Base-by-base conservation (phyloP, 1,284 basidiomycete species). In the Cutaneotrichosporon cutaneum region DNA sequence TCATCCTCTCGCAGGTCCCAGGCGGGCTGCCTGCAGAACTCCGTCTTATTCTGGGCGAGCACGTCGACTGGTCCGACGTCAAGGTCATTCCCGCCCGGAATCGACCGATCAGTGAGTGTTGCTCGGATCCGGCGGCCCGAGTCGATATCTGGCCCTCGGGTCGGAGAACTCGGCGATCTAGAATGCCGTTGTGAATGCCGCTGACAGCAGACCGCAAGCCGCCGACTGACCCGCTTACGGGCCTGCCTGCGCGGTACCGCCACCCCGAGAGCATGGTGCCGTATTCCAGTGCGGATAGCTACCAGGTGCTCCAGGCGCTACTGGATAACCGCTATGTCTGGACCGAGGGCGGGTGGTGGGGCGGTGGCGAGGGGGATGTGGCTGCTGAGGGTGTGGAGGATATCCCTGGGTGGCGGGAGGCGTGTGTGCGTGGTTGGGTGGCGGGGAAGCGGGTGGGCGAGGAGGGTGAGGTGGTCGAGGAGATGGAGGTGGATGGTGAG, bases 191-290 rank as follows among this genome's bases (percentile, higher is more conserved):
- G n/a, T n/a, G 39, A 36, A 36, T 35, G 58, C n/a, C n/a, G n/a
- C 69, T 67, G 54, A 67, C 56, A 32, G 0, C 63, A 76, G 75
- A 71, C 57, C 71, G 75, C 14, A 67, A 68, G 27, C 69, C 66
- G 35, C 74, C 75, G 3, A 68, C 75, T 22, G 83, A 82, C 63
- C 81, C 81, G 1, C 73, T 83, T 54, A 82, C 82, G 0, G 82
- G 82, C 14, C 70, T 77, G 6, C 74, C 77, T 0, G 82, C 82
- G 0, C 68, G 71, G 24, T 84, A 84, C 69, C 74, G 77, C 33
- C 82, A 83, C 65, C 82, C 82, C 4, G 53, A 60, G 1, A 81
- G 81, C 0, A 73, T 76, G 24, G 77, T 81, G 0, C 80, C 81
- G 0, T 84, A 80, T 62, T 77, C 80, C 7, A 78, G 57, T 1